Percentiles rank a stretch among this genome's conserved stretches.
phyloP scores from a whole-genome alignment of 139 green algal species.

The Chlorella vulgaris region DNA sequence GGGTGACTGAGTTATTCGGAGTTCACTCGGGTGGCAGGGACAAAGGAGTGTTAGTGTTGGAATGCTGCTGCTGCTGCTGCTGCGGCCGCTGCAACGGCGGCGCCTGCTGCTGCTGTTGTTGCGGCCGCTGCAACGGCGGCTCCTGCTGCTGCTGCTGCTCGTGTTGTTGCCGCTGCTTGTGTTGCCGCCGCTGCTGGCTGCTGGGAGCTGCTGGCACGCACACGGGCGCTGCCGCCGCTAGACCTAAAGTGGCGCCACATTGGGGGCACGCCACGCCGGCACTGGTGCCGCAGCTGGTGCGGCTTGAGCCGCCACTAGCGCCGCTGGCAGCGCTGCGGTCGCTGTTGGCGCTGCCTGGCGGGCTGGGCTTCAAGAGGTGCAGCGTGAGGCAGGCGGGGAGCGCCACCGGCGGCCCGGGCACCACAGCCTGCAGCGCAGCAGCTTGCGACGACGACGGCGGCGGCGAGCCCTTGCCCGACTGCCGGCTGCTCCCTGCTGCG shows the following conservation, averaged over 20 bases:
- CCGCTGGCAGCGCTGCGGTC: not conserved
- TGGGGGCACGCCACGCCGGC: conserved; percentile 7
- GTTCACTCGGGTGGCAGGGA: no score
- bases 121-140: not conserved
- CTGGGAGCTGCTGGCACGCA: not conserved
- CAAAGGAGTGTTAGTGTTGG: no score
- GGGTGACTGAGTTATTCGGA: no score
- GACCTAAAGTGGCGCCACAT: not conserved
- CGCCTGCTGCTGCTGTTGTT: not conserved
- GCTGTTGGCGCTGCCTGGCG: conserved; percentile 9
- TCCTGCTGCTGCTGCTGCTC: conserved; percentile 3
- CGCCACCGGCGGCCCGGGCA: not conserved
- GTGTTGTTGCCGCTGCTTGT: not conserved
- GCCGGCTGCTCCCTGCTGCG: not conserved
- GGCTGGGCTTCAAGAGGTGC: not conserved
- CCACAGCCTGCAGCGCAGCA: not conserved
- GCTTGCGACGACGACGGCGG: no score
- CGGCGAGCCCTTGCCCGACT: not conserved
- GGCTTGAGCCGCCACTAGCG: not conserved
- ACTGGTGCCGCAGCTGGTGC: not conserved
- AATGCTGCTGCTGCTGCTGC: not conserved
- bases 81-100: not conserved
- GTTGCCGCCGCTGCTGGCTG: not conserved
- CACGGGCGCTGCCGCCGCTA: conserved; percentile 4
- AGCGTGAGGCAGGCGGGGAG: not conserved